Conservation (phyloP, 2,329 filamentous ascomycete species). For the Curvularia spicifera region DNA sequence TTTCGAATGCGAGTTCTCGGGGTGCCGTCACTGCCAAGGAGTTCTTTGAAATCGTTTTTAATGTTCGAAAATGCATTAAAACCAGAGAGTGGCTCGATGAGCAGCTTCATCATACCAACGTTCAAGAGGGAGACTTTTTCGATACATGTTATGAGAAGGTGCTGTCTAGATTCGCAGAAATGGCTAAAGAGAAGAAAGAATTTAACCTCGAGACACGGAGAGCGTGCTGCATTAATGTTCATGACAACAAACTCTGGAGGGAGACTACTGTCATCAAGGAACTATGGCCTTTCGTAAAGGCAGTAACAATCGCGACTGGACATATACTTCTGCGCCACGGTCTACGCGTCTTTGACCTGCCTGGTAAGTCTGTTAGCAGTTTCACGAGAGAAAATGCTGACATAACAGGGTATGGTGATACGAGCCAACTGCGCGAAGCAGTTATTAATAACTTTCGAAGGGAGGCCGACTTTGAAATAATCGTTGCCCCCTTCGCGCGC, state of each 20-base stretch:
- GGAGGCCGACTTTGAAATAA: no score
- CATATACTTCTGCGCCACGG: constrained; percentile 18
- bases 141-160: neutral
- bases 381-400: no score
- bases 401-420: no score
- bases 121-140: constrained; percentile 6
- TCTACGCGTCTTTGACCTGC: constrained; percentile 12
- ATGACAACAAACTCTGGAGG: constrained; percentile 6
- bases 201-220: neutral
- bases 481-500: no score
- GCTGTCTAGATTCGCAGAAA: neutral
- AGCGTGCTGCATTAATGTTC: neutral
- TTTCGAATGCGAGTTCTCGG: neutral
- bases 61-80: neutral
- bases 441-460: no score
- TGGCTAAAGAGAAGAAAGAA: neutral
- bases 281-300: constrained; percentile 21
- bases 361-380: no score
- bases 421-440: no score
- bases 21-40: constrained; percentile 11
- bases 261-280: neutral
- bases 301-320: constrained; percentile 16
- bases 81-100: constrained; percentile 2
- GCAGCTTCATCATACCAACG: constrained; percentile 2
- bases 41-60: constrained; percentile 21